Percentiles rank a stretch among this genome's conserved stretches.
These are phyloP conservation scores for Aspergillus niger DNA, from an alignment of 2,329 filamentous ascomycete genomes.

Conservation along the genomic window DNA sequence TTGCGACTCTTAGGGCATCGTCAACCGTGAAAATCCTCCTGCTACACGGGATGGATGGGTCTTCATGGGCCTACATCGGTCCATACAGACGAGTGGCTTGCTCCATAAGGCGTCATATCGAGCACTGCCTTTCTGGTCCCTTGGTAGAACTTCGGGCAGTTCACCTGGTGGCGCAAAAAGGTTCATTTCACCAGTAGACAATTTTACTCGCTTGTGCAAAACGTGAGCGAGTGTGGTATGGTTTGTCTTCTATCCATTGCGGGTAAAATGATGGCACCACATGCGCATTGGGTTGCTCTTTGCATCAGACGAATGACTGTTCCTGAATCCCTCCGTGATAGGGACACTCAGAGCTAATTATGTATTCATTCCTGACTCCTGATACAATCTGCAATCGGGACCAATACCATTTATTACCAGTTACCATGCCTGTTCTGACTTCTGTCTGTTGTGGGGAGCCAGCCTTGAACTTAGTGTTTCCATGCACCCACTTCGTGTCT, in stretches of 20 bases:
- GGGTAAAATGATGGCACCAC: not conserved
- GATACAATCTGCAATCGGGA: conserved; percentile 3
- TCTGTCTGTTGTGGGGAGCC: conserved; percentile 11
- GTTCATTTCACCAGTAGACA: not conserved
- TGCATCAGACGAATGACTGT: not conserved
- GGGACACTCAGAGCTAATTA: not conserved
- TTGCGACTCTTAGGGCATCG: conserved; percentile 5
- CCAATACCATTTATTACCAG: not conserved
- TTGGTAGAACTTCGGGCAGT: not conserved
- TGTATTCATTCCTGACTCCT: not conserved
- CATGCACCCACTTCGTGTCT: conserved; percentile 22
- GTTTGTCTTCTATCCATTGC: not conserved
- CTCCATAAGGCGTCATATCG: not conserved
- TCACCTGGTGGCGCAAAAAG: not conserved
- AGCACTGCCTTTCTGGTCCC: not conserved
- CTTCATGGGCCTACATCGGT: not conserved
- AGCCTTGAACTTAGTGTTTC: conserved; percentile 30
- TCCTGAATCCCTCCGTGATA: not conserved
- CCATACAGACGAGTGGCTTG: not conserved
- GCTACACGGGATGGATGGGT: conserved; percentile 7
- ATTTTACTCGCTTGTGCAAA: not conserved
- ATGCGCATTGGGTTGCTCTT: not conserved
- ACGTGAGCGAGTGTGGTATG: not conserved
- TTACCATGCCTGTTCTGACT: not conserved
- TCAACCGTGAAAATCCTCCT: conserved; percentile 4